These are phyloP conservation scores for Talaromyces sp. DNA, from an alignment of 2,329 filamentous ascomycete species.

Conservation along the genomic window DNA sequence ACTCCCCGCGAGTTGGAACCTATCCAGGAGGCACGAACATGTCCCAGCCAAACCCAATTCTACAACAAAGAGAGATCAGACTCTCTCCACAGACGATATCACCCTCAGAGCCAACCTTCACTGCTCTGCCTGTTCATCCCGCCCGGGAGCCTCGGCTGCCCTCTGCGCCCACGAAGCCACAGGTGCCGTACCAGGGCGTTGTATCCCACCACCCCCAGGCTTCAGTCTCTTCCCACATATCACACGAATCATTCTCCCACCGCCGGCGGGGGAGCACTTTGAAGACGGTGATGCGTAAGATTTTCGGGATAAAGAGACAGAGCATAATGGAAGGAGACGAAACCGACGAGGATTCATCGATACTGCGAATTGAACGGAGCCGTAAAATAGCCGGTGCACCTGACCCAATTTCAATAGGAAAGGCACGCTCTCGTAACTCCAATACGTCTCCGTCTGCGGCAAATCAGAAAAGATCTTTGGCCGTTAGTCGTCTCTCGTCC, in stretches of 20 bases:
- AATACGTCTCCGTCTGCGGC: slow-evolving; percentile 6
- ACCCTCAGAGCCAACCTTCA: slow-evolving; percentile 11
- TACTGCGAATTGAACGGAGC: background rate
- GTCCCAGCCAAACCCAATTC: slow-evolving; percentile 18
- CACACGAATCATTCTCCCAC: slow-evolving; percentile 22
- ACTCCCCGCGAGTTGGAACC: slow-evolving; percentile 7
- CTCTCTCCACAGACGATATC: slow-evolving; percentile 6
- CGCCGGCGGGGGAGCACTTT: slow-evolving; percentile 36
- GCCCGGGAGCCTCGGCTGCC: slow-evolving; percentile 5
- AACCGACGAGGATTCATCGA: slow-evolving; percentile 10
- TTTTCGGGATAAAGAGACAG: slow-evolving; percentile 35
- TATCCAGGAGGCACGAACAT: slow-evolving; percentile 25
- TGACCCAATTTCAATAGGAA: slow-evolving; percentile 17
- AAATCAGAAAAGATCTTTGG: slow-evolving; percentile 3
- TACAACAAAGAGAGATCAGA: slow-evolving; percentile 11
- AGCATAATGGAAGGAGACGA: slow-evolving; percentile 27
- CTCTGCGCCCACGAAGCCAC: slow-evolving; percentile 4
- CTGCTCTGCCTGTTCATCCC: slow-evolving; percentile 7
- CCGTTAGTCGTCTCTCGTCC: slow-evolving; percentile 6
- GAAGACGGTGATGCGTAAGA: slow-evolving; percentile 40
- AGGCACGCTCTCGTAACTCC: slow-evolving; percentile 17
- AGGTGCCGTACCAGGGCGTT: slow-evolving; percentile 2
- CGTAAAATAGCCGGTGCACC: background rate
- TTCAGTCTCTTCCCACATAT: slow-evolving; percentile 18
- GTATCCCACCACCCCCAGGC: slow-evolving; percentile 18